Base-by-base conservation (phyloP, 192 early-diverging fungal genomes). In the Rhizophagus prolifer region DNA sequence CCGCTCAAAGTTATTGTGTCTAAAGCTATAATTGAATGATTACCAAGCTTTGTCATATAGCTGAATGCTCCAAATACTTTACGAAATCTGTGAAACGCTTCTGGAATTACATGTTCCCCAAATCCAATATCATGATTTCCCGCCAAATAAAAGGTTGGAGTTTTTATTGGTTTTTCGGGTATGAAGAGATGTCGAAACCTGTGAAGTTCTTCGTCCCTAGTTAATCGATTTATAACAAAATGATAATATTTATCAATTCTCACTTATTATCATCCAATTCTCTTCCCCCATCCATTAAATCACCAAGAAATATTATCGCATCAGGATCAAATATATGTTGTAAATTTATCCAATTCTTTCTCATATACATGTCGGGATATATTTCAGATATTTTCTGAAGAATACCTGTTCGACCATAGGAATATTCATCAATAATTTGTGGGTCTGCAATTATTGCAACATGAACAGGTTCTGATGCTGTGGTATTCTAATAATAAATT, bases 101-200 rank as follows among this genome's bases (percentile, higher is more conserved):
- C 8, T 0, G 23, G 58, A 26, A 87, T 78, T 19, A 94, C 74
- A 0, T 85, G 85, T 68, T 91, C 84, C 21, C 93, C 91, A 50
- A 93, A 93, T 0, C 97, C 97, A 61, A 96, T 90, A 80, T 98
- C 97, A 80, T 98, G 97, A 82, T 96, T 98, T 5, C 97, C 97
- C 3, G 91, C 92, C 81, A 93, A 90, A 77, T 92, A 85, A 79
- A 79, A 21, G 67, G 68, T 54, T 76, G 63, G 25, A 60, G 70
- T 64, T 31, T 23, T 44, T 74, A 74, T 26, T 28, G 67, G 21
- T 66, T 75, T 26, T 76, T 68, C 9, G 58, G 72, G 47, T 64
- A 47, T 19, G 74, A 79, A 30, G 10, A 83, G 79, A 16, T 82
- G 14, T 23, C 73, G 75, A 79, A 91, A 92, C 25, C 85, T 70